Evolutionary conservation across 805 yeast species (phyloP).

Genomic region (Clavispora fructus): DNA sequence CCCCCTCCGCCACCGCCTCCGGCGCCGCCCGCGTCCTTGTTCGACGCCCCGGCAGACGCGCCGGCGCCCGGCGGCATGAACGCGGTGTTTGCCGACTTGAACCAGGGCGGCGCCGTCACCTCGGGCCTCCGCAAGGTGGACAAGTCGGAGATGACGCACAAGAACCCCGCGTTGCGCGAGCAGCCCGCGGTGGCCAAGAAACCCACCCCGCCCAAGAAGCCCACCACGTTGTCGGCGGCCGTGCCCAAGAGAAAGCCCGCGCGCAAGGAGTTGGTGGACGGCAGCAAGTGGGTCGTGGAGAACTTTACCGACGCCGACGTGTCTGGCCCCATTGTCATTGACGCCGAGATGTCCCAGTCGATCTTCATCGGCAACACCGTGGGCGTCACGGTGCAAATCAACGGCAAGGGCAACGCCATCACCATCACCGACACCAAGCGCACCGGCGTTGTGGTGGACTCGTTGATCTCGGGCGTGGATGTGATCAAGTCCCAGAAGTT

Average conservation of each 20-base stretch:
- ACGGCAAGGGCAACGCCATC: conserved; percentile 89
- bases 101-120: conserved; percentile 80
- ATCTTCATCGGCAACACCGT: conserved; percentile 81
- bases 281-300: conserved; percentile 80
- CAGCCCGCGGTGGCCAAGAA: conserved; percentile 41
- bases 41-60: conserved; percentile 29
- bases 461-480: conserved; percentile 83
- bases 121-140: conserved; percentile 87
- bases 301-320: conserved; percentile 54
- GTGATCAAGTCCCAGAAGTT: conserved; percentile 74
- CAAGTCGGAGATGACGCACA: conserved; percentile 89
- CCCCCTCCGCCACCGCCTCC: conserved; percentile 95
- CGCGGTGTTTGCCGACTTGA: conserved; percentile 90
- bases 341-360: conserved; percentile 81
- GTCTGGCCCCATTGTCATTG: conserved; percentile 56
- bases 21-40: conserved; percentile 73
- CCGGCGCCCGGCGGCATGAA: conserved; percentile 49
- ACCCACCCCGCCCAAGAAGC: conserved; percentile 84
- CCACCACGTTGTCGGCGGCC: conserved; percentile 51
- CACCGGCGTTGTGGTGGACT: conserved; percentile 76
- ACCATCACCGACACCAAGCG: conserved; percentile 68
- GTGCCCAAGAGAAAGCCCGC: conserved; percentile 36
- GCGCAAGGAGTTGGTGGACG: conserved; percentile 69
- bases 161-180: conserved; percentile 75
- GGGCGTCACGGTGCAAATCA: conserved; percentile 70